Evolutionary conservation across 352 stramenopile species (phyloP).

Genomic region (Globisporangium splendens): DNA sequence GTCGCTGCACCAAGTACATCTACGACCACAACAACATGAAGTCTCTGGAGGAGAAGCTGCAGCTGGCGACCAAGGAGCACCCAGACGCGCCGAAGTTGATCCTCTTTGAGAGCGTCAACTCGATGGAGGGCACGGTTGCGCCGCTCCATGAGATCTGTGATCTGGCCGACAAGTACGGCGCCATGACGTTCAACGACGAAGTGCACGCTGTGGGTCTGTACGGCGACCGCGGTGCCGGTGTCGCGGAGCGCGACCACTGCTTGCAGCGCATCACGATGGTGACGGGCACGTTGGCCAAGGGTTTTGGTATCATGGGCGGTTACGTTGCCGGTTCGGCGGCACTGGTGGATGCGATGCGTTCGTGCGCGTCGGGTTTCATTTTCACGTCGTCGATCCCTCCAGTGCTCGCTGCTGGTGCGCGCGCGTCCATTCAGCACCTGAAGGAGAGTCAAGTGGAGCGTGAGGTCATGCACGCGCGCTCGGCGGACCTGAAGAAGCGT

Average conservation of each 20-base stretch:
- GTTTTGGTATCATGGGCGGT: constrained; percentile 89
- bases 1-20: constrained; percentile 71
- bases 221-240: constrained; percentile 78
- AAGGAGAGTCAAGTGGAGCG: constrained; percentile 85
- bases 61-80: constrained; percentile 41
- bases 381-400: constrained; percentile 90
- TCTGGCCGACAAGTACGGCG: constrained; percentile 88
- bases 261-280: constrained; percentile 88
- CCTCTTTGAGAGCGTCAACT: constrained; percentile 86
- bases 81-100: constrained; percentile 79
- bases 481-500: constrained; percentile 78
- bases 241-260: constrained; percentile 86
- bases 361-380: constrained; percentile 85
- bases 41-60: constrained; percentile 77
- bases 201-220: constrained; percentile 89
- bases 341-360: constrained; percentile 87
- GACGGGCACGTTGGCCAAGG: constrained; percentile 88
- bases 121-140: constrained; percentile 84
- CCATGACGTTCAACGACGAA: constrained; percentile 91
- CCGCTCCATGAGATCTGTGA: constrained; percentile 84
- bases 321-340: constrained; percentile 85
- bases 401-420: constrained; percentile 77
- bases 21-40: constrained; percentile 87
- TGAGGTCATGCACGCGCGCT: constrained; percentile 79
- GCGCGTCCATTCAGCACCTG: constrained; percentile 76